Percentiles rank a stretch among this genome's conserved stretches.
Evolutionary conservation across 2,329 filamentous ascomycete species (phyloP).

Genomic region (Tolypocladium ovalisporum): DNA sequence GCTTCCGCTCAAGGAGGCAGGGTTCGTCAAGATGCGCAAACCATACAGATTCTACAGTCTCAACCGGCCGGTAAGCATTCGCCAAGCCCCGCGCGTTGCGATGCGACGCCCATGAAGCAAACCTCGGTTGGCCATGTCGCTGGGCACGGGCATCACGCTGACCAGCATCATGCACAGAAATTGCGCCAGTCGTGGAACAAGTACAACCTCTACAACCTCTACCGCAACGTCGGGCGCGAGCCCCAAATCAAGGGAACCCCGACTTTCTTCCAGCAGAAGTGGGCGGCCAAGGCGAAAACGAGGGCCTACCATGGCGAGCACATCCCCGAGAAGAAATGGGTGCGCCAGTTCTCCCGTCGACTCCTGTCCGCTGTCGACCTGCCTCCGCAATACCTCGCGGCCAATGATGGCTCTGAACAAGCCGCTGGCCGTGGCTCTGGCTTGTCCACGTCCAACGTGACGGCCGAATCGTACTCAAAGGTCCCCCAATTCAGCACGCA

Average conservation of each 20-base stretch:
- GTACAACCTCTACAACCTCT: slow-evolving; percentile 88
- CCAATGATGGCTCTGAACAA: slow-evolving; percentile 70
- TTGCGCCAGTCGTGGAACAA: slow-evolving; percentile 95
- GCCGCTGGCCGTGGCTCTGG: slow-evolving; percentile 79
- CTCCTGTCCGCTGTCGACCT: slow-evolving; percentile 78
- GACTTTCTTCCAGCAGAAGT: slow-evolving; percentile 99
- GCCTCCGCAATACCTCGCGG: slow-evolving; percentile 68
- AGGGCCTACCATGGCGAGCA: slow-evolving; percentile 92
- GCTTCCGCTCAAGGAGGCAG: slow-evolving; percentile 10
- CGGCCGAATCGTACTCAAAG: slow-evolving; percentile 22
- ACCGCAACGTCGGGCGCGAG: slow-evolving; percentile 22
- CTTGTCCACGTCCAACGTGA: slow-evolving; percentile 21
- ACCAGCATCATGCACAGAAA: slow-evolving; percentile 47
- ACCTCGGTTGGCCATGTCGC: not conserved
- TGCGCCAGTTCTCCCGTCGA: slow-evolving; percentile 78
- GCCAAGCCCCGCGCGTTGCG: not conserved
- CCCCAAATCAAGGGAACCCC: slow-evolving; percentile 20
- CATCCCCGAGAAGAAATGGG: slow-evolving; percentile 86
- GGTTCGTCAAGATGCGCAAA: slow-evolving; percentile 38
- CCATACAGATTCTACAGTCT: slow-evolving; percentile 55
- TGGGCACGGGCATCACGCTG: not conserved
- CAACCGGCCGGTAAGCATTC: slow-evolving; percentile 47
- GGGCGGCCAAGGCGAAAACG: slow-evolving; percentile 73
- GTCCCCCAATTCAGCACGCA: slow-evolving; percentile 12
- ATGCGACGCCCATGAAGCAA: not conserved